Base-by-base conservation (phyloP, 441 rosid genomes). In the Breynia disticha region DNA sequence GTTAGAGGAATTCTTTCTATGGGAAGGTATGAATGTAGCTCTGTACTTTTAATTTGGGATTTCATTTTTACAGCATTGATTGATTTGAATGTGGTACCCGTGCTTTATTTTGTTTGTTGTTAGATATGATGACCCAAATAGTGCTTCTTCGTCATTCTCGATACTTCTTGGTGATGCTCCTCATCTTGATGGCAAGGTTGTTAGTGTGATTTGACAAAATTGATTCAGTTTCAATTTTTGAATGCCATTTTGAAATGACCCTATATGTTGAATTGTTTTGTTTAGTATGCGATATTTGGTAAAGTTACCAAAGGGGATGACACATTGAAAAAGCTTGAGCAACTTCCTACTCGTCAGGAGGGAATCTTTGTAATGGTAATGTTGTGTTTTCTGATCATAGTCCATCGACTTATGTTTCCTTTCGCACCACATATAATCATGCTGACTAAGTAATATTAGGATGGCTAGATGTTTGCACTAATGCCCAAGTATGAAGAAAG, bases 301-400 rank as follows among this genome's bases (percentile, higher is more conserved):
- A 91, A 78, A 73, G 90, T 91, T 55, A 87, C 95, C 24, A 82
- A 79, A 83, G 98, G 98, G 16, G 88, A 91, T 46, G 96, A 86
- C 59, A 87, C 98, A 48, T 66, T 91, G 73, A 72, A 61, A 60
- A 83, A 78, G 79, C 83, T 91, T 35, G 98, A 91, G 79, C 77
- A 79, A 59, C 82, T 91, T 39, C 98, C 94, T 16, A 91, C 98
- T 49, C 95, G 77, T 12, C 75, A 77, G 7, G 95, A 91, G 66
- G 98, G 96, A 46, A 86, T 91, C 32, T 91, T 85, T 67, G 96
- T 91, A 52, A 91, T 85, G 96, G 95, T 91, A 83, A 39, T 46
- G 61, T 5, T 11, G 5, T 32, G 28, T n/a, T 15, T 24, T 65
- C 62, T 63, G 28, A 60, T 18, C 50, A 16, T 8, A 16, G 21